phyloP scores from a whole-genome alignment of 2,329 filamentous ascomycete genomes.

The Diaporthe helianthi region DNA sequence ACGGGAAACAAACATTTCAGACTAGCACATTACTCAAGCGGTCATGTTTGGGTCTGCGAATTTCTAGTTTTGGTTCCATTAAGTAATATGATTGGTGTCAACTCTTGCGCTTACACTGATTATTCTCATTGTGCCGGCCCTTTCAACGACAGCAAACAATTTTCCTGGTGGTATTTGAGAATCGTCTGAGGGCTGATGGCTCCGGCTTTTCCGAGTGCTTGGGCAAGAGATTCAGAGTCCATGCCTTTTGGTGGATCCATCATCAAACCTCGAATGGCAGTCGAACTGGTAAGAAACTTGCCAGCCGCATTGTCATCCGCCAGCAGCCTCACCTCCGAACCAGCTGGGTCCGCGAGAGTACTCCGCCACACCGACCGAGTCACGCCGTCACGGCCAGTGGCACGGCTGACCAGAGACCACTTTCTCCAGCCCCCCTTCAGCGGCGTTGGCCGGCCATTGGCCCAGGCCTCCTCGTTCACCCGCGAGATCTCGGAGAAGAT shows the following conservation, averaged over 20 bases:
- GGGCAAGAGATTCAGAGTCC: not conserved
- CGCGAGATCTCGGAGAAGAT: not conserved
- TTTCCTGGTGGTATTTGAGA: no score
- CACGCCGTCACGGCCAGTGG: not conserved
- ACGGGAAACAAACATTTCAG: no score
- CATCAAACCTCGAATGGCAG: not conserved
- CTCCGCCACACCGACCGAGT: not conserved
- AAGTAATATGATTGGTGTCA: no score
- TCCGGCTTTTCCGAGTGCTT: not conserved
- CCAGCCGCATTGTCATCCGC: not conserved
- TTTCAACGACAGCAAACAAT: no score
- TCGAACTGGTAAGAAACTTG: not conserved
- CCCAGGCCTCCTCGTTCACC: not conserved
- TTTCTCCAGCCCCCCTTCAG: not conserved
- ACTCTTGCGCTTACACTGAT: no score
- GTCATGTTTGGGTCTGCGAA: no score
- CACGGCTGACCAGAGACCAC: not conserved
- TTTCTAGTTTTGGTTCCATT: no score
- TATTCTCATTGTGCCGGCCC: no score
- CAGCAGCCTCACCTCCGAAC: not conserved
- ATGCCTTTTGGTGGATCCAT: not conserved
- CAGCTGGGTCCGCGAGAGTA: not conserved
- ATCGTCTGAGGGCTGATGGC: not conserved
- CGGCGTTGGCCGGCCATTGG: not conserved
- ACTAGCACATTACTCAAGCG: no score